phyloP scores from a whole-genome alignment of 208 protist genomes.

The Porcisia hertigi region DNA sequence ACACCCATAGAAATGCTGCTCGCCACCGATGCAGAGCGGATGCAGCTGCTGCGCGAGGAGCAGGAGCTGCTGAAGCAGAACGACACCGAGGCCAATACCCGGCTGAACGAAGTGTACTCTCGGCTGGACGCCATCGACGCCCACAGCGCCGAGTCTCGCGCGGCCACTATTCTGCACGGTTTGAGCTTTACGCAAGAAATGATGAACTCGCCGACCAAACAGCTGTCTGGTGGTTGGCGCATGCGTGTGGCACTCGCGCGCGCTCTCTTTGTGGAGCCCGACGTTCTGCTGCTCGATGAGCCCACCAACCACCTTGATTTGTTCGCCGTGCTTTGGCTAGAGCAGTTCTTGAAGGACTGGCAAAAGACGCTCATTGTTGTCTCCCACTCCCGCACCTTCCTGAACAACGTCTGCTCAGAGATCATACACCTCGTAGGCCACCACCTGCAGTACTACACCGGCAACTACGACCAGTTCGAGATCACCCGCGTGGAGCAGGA shows the following conservation, averaged over 20 bases:
- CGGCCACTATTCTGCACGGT: conserved; percentile 88
- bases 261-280: conserved; percentile 96
- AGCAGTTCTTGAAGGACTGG: conserved; percentile 96
- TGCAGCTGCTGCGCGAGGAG: conserved; percentile 91
- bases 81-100: conserved; percentile 73
- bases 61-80: conserved; percentile 85
- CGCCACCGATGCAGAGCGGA: conserved; percentile 91
- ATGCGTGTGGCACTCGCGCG: conserved; percentile 97
- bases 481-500: conserved; percentile 86
- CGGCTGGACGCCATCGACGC: conserved; percentile 95
- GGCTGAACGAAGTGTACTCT: conserved; percentile 95
- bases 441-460: conserved; percentile 91
- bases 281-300: conserved; percentile 97
- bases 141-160: conserved; percentile 91
- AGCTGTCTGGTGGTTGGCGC: conserved; percentile 95
- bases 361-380: conserved; percentile 96
- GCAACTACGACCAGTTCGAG: conserved; percentile 95
- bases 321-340: conserved; percentile 97
- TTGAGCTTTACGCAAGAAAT: conserved; percentile 95
- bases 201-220: conserved; percentile 88
- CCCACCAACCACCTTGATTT: conserved; percentile 98
- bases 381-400: conserved; percentile 97
- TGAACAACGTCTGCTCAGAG: conserved; percentile 96
- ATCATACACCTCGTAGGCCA: conserved; percentile 91
- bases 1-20: conserved; percentile 93